Base-by-base conservation (phyloP, 257 asterid genomes). In the Petunia axillaris region DNA sequence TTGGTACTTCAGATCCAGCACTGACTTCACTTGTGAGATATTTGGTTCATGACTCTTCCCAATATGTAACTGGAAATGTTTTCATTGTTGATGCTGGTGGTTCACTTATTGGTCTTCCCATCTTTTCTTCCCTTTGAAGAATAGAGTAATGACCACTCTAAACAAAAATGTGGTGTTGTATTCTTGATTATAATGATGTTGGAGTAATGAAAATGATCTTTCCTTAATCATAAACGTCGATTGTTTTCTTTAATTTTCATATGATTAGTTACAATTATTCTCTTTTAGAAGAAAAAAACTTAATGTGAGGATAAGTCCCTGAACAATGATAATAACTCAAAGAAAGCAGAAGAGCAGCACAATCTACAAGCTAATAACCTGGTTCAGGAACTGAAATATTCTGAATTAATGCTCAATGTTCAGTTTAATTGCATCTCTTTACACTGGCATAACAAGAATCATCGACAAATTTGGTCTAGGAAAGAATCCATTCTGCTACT, bases 1-100 rank as follows among this genome's bases (percentile, higher is more conserved):
- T 0, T 39, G 95, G 98, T 80, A 86, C 88, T 11, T n/a, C 77
- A 3, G 85, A 94, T 84, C 98, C 97, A 5, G 97, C 94, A 14
- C 55, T 94, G 50, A 92, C 98, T 6, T 83, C 97, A 35, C 82
- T 93, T 2, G 67, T 82, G 4, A 87, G 95, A 48, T 90, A 91
- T 75, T 85, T 93, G 73, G 84, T 93, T 67, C 94, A 93, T 5
- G 93, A 93, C 75, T 90, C 90, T 1, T 88, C 97, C 1, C 81
- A 80, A 3, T 88, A 93, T 67, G 87, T 91, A 5, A 80, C 95
- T 0, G 98, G 95, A 39, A 93, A 93, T 64, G 37, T 73, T 6
- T 91, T 85, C 25, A 84, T 90, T 7, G 95, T 82, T 53, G 98
- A 93, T 36, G 89, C 93, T 0, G 97, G 98, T 14, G 37, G 71